Conservation (phyloP, 495 filamentous ascomycete genomes). For the Daldinia vernicosa region DNA sequence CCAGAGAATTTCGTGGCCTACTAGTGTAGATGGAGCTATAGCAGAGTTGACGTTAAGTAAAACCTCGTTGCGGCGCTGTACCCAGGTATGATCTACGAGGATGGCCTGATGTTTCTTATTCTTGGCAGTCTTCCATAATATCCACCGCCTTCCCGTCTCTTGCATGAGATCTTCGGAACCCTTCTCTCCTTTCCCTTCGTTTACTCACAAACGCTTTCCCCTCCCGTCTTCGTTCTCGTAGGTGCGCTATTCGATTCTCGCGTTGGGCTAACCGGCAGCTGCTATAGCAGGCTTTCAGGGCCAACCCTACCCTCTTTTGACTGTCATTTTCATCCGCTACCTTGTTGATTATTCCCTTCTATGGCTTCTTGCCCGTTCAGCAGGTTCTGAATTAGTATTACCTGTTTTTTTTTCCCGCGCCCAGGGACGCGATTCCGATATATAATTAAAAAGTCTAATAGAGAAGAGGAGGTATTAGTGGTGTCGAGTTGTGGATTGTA, state of each 20-base stretch:
- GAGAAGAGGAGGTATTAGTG: conserved; percentile 38
- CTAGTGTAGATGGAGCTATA: conserved; percentile 33
- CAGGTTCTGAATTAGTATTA: conserved; percentile 63
- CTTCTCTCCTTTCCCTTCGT: conserved; percentile 42
- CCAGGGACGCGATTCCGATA: conserved; percentile 28
- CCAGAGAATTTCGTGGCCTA: conserved; percentile 35
- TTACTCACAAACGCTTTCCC: conserved; percentile 41
- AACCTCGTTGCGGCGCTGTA: conserved; percentile 57
- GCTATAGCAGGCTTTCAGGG: conserved; percentile 54
- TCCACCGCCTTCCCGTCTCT: conserved; percentile 57
- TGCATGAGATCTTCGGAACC: conserved; percentile 48
- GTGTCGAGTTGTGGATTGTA: conserved; percentile 28
- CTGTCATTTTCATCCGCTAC: conserved; percentile 38
- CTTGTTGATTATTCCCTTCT: conserved; percentile 42
- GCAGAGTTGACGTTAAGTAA: conserved; percentile 42
- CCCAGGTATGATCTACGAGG: conserved; percentile 61
- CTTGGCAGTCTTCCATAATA: conserved; percentile 55
- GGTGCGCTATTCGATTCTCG: conserved; percentile 52
- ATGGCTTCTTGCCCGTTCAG: conserved; percentile 59
- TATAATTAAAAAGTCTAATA: conserved; percentile 40
- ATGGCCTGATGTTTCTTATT: conserved; percentile 55
- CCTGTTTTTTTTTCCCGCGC: conserved; percentile 17
- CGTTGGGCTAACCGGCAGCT: conserved; percentile 57
- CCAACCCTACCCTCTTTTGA: conserved; percentile 51
- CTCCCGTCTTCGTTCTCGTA: conserved; percentile 42